Evolutionary conservation across 2,329 filamentous ascomycete genomes (phyloP).

Genomic region (Diaporthe nobilis): DNA sequence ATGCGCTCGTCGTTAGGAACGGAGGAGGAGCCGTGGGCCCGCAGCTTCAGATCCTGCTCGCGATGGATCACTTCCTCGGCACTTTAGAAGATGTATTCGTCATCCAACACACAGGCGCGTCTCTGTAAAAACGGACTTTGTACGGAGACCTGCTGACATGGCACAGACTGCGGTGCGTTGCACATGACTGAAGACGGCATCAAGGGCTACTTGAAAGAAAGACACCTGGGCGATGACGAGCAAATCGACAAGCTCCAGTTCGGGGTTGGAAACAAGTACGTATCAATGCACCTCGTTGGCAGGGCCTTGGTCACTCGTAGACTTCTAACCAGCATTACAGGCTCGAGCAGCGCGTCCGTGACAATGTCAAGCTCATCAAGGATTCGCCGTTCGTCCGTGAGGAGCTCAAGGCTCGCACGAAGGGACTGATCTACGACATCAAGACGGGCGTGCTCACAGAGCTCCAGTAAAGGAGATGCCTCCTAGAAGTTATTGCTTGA

Average conservation of each 20-base stretch:
- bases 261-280: neutral
- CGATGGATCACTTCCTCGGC: constrained; percentile 24
- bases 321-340: neutral
- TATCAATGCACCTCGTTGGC: neutral
- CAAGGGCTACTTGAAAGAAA: constrained; percentile 12
- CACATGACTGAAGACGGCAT: constrained; percentile 2
- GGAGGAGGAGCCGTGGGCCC: constrained; percentile 8
- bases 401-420: constrained; percentile 32
- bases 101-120: constrained; percentile 10
- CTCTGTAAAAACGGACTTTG: too few species aligned
- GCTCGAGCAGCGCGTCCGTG: constrained; percentile 13
- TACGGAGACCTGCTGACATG: neutral
- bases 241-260: constrained; percentile 13
- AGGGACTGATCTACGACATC: constrained; percentile 22
- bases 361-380: constrained; percentile 23
- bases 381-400: constrained; percentile 21
- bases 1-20: constrained; percentile 15
- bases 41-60: neutral
- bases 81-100: constrained; percentile 8
- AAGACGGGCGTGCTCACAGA: constrained; percentile 28
- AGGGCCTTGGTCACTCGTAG: too few species aligned
- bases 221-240: constrained; percentile 18
- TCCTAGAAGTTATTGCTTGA: neutral
- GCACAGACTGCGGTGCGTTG: constrained; percentile 28
- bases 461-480: neutral